Evolutionary conservation across 495 filamentous ascomycete species (phyloP), one percentile per base, ranked within the genome.

Genomic region (Darksidea phi): DNA sequence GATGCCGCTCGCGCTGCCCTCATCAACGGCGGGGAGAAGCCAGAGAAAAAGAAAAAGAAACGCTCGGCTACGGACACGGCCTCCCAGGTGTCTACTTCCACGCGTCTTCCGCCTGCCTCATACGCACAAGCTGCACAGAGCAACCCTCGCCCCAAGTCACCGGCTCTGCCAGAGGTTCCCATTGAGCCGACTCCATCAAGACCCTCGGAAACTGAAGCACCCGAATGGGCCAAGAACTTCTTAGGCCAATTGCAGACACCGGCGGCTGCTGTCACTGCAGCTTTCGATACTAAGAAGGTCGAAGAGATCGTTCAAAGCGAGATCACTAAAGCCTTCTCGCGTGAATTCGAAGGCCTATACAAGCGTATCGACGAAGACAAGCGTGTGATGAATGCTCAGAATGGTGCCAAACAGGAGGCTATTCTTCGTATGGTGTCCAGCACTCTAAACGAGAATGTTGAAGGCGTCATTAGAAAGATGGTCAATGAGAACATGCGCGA

Each of bases 391-490:
- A 83, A 86, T 72, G 83, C 83, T 51, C 80, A 85, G 25, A 81
- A 83, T 25, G 76, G 84, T 15, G 81, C 84, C n/a, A 86, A 85
- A 61, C 87, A 89, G 62, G 86, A 91, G 54, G 85, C 87, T 57
- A 78, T 99, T 32, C 80, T 99, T 51, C 88, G 90, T 20, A 79
- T 96, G 43, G 89, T 99, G 8, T 94, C 91, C 0, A 85, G 82
- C 51, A 93, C 94, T 12, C 78, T 99, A 18, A 88, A 90, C 18
- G 87, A 94, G 46, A 97, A 97, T 62, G 89, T 95, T 26, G 91
- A 68, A 28, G 41, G 21, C 72, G 80, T 70, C 65, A 78, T 34
- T 65, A 67, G 21, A 6, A 58, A 48, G 42, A 63, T 67, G 57
- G 50, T 66, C n/a, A 46, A 60, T 4, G 55, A 61, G 18, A 66